Base-by-base conservation (phyloP, 1,139 yeast genomes). In the Kodamaea ohmeri region DNA sequence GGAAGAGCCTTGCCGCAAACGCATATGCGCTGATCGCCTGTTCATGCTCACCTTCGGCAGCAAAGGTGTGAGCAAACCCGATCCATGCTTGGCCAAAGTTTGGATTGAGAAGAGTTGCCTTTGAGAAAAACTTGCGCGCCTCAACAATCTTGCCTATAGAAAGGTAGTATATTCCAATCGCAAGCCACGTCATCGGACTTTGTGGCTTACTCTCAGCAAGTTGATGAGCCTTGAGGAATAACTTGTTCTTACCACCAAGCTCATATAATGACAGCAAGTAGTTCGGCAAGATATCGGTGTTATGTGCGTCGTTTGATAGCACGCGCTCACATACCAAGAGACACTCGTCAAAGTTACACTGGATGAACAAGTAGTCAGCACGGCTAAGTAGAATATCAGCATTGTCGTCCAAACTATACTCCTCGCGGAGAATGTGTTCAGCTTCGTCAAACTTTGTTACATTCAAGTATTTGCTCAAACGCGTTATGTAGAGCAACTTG, bases 21-120 rank as follows among this genome's bases (percentile, higher is more conserved):
- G 97, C 92, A 61, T 90, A 94, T 0, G 98, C 98, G 43, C 96
- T 83, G 15, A 92, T 84, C 1, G 98, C 98, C 60, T 94, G 98
- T 58, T 94, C 99, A 54, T 94, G 97, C 61, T 94, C 99, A 7
- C 97, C 96, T 58, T 94, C 98, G 2, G 87, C 84, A 0, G 97
- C 97, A 73, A 89, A 94, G 0, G 98, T 90, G 56, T 92, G 97
- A 1, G 97, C 97, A 67, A 94, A 94, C 1, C 97, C 98, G 34
- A 94, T 81, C 98, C 98, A 94, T 1, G 97, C 96, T 39, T 87
- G 94, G 0, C 95, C 95, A 64, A 87, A 89, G 49, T 83, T 86
- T 1, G 98, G 96, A 50, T 88, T 84, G 48, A 90, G 63, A 49
- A 89, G 72, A 0, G 97, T 88, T 0, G 97, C 92, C 57, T 88